Evolutionary conservation across 2,329 filamentous ascomycete genomes (phyloP), one percentile per base, ranked within the genome.

Genomic region (Xylariaceae sp.): DNA sequence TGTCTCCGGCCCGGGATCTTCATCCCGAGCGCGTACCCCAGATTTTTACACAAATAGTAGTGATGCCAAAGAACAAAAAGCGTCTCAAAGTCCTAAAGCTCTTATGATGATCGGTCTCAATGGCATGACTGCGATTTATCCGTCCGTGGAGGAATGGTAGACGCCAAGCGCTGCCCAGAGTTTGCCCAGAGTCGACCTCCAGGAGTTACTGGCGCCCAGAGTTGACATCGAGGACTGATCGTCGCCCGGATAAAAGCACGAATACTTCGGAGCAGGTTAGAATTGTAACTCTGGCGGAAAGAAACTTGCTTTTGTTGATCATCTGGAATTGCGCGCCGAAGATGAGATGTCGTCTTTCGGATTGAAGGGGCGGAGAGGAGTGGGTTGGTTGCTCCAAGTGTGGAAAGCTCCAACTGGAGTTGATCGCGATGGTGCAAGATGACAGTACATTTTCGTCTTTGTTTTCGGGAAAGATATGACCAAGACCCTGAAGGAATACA

Each of bases 151-250:
- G 17, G 15, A 30, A 49, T 23, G 47, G 30, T 49, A 11, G 47
- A n/a, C 13, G 42, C 42, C 42, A 13, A 45, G 42, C 10, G 13
- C 13, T 45, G 42, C 42, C 42, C 1, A 45, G 42, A 13, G 17
- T 49, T 30, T 30, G 53, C 55, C 59, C 35, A 55, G 54, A 58
- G 60, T 53, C 44, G 49, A 57, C 56, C 66, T 70, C 70, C 70
- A 71, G 69, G 17, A 49, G 11, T 11, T 9, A 49, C 30, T 69
- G 68, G 69, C 63, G 66, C 64, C 61, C 54, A 51, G 53, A 6
- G 34, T 52, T 54, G 42, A 11, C 10, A 55, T 61, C 48, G n/a
- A 53, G 53, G 47, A 61, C 62, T 59, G 56, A 65, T 60, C 60
- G 18, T 15, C 58, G n/a, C 60, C 23, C 60, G 64, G 62, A 49